phyloP scores from a whole-genome alignment of 352 stramenopile genomes.

The Globisporangium carolinianum region DNA sequence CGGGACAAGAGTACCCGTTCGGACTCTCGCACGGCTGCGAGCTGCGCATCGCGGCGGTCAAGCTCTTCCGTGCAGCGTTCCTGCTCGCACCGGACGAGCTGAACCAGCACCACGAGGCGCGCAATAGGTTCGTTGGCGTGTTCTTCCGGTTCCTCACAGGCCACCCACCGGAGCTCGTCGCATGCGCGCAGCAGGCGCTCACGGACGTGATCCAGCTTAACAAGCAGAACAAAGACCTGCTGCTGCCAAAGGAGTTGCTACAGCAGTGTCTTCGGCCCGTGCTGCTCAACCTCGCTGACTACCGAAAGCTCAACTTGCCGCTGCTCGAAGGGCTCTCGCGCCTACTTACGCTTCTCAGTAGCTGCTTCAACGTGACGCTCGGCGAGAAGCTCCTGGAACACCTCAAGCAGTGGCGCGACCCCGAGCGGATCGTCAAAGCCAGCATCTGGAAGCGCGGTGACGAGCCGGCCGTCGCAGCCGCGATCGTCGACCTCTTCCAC shows the following conservation, averaged over 20 bases:
- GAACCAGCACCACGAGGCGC: slow-evolving; percentile 78
- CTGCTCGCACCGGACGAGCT: slow-evolving; percentile 74
- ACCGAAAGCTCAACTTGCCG: slow-evolving; percentile 95
- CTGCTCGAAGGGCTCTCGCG: slow-evolving; percentile 91
- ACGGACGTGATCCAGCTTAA: slow-evolving; percentile 81
- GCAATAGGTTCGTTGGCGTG: slow-evolving; percentile 82
- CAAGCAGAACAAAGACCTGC: slow-evolving; percentile 82
- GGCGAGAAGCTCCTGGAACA: slow-evolving; percentile 97
- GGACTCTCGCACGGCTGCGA: slow-evolving; percentile 74
- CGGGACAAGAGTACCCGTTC: slow-evolving; percentile 83
- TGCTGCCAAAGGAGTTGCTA: slow-evolving; percentile 93
- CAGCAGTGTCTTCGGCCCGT: slow-evolving; percentile 95
- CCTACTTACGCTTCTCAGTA: slow-evolving; percentile 92
- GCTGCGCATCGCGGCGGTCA: slow-evolving; percentile 82
- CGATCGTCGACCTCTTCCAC: slow-evolving; percentile 95
- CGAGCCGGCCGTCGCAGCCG: slow-evolving; percentile 92
- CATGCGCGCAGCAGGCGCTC: slow-evolving; percentile 74
- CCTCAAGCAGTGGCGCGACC: slow-evolving; percentile 91
- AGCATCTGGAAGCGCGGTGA: slow-evolving; percentile 92
- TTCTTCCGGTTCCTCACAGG: slow-evolving; percentile 90
- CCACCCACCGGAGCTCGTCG: slow-evolving; percentile 75
- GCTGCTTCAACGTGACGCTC: slow-evolving; percentile 97
- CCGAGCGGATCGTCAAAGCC: slow-evolving; percentile 87
- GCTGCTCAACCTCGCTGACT: slow-evolving; percentile 94
- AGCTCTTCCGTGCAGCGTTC: slow-evolving; percentile 83